Evolutionary conservation across 225 moss, liverwort and hornwort genomes (phyloP).

Genomic region (Climacium dendroides): DNA sequence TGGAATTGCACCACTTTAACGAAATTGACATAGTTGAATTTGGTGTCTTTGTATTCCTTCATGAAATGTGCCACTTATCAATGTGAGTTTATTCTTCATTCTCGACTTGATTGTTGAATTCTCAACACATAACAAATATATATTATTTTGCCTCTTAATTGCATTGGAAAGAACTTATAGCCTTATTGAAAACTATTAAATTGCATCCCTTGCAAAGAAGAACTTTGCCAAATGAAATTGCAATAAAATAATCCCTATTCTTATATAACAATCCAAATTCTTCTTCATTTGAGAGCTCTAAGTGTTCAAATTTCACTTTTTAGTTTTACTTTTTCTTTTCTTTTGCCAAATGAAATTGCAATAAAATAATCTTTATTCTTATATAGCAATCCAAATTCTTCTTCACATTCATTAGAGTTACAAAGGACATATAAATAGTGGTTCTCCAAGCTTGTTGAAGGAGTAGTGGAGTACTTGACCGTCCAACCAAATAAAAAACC

Average conservation of each 20-base stretch:
- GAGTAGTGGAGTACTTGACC: no score
- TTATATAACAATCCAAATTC: background rate
- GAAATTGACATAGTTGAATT: no score
- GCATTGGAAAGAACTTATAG: background rate
- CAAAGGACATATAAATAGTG: background rate
- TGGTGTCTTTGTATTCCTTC: no score
- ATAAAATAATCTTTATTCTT: no score
- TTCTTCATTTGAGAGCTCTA: background rate
- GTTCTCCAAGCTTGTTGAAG: rapidly evolving
- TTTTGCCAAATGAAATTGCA: no score
- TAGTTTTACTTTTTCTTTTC: background rate
- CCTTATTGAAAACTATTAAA: background rate
- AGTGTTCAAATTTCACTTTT: background rate
- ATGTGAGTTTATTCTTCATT: background rate
- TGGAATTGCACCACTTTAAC: no score
- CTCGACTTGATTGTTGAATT: background rate
- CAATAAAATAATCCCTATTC: no score
- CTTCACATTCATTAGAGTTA: background rate
- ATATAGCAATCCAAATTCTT: no score
- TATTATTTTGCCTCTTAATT: background rate
- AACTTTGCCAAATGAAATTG: background rate
- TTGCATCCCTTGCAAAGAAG: background rate
- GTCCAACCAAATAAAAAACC: background rate
- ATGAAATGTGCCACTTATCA: background rate
- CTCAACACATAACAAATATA: background rate